A percentile compares a stretch with the other conserved stretches of the same genome.
These are phyloP conservation scores for Tephrocybe sp. DNA, from an alignment of 768 basidiomycete genomes.

Conservation along the genomic window DNA sequence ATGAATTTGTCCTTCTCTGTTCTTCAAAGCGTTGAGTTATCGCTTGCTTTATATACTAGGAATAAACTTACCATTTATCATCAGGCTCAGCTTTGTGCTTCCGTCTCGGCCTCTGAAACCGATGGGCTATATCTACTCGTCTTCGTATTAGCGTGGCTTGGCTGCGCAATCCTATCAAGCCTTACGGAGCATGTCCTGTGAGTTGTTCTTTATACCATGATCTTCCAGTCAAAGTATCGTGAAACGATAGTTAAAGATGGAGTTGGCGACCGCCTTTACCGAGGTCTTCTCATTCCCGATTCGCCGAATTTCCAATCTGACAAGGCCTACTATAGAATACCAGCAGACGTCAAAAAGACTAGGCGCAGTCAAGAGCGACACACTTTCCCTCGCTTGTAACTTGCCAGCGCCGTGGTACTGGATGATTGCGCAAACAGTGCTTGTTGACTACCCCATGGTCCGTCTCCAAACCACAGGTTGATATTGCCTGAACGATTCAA, in stretches of 20 bases:
- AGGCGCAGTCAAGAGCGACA: slow-evolving; percentile 28
- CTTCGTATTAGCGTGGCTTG: background rate
- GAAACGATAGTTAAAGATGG: slow-evolving; percentile 38
- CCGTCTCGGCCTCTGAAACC: slow-evolving; percentile 2
- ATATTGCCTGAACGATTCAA: background rate
- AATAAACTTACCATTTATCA: background rate
- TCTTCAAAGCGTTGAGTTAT: slow-evolving; percentile 26
- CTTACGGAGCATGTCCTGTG: background rate
- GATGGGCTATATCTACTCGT: background rate
- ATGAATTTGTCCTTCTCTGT: slow-evolving; percentile 33
- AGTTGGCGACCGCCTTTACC: slow-evolving; percentile 24
- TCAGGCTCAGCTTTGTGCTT: slow-evolving; percentile 18
- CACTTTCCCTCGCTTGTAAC: slow-evolving; percentile 26
- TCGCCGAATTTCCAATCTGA: background rate
- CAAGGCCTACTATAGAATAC: slow-evolving; percentile 31
- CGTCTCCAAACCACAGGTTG: background rate
- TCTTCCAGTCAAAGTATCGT: slow-evolving; percentile 36
- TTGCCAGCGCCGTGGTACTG: slow-evolving; percentile 40
- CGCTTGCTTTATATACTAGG: background rate
- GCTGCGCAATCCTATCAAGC: background rate
- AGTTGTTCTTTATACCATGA: slow-evolving; percentile 33
- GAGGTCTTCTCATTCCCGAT: slow-evolving; percentile 24
- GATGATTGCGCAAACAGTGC: slow-evolving; percentile 27
- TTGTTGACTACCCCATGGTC: slow-evolving; percentile 36
- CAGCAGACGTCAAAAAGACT: slow-evolving; percentile 26